A percentile compares a stretch with the other conserved stretches of the same genome.
phyloP scores from a whole-genome alignment of 805 yeast species.

The Pichia manshurica region DNA sequence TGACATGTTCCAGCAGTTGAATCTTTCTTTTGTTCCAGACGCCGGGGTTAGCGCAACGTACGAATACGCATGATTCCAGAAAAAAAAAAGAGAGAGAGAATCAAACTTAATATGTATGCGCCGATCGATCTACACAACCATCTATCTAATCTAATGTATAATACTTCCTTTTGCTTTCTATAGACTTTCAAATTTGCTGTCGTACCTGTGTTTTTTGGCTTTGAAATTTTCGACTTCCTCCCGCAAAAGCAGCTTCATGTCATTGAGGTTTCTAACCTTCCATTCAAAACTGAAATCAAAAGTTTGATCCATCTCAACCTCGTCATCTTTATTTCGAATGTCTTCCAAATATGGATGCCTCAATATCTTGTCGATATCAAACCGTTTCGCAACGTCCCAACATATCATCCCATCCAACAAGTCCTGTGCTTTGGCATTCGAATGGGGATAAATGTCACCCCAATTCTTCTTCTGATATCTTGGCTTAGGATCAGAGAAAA shows the following conservation, averaged over 20 bases:
- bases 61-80: slow-evolving; percentile 23
- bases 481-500: slow-evolving; percentile 39
- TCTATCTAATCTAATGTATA: no score
- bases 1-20: slow-evolving; percentile 74
- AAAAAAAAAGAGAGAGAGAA: neutral
- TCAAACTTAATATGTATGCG: neutral
- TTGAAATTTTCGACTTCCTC: slow-evolving; percentile 52
- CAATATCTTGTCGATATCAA: slow-evolving; percentile 50
- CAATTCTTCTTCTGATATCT: slow-evolving; percentile 41
- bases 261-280: slow-evolving; percentile 32
- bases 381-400: slow-evolving; percentile 59
- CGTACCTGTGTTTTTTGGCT: slow-evolving; percentile 20
- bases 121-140: no score
- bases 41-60: slow-evolving; percentile 37
- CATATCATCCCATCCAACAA: slow-evolving; percentile 50
- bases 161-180: neutral
- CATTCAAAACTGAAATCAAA: slow-evolving; percentile 70
- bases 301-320: slow-evolving; percentile 42
- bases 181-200: neutral
- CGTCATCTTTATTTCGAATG: slow-evolving; percentile 52
- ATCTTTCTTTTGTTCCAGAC: slow-evolving; percentile 49
- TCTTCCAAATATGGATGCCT: slow-evolving; percentile 48
- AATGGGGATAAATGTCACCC: slow-evolving; percentile 57
- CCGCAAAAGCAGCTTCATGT: slow-evolving; percentile 42
- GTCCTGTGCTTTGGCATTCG: slow-evolving; percentile 44